A percentile compares a stretch with the other conserved stretches of the same genome.
Evolutionary conservation across 768 basidiomycete genomes (phyloP).

Genomic region (Hemileccinum impolitum): DNA sequence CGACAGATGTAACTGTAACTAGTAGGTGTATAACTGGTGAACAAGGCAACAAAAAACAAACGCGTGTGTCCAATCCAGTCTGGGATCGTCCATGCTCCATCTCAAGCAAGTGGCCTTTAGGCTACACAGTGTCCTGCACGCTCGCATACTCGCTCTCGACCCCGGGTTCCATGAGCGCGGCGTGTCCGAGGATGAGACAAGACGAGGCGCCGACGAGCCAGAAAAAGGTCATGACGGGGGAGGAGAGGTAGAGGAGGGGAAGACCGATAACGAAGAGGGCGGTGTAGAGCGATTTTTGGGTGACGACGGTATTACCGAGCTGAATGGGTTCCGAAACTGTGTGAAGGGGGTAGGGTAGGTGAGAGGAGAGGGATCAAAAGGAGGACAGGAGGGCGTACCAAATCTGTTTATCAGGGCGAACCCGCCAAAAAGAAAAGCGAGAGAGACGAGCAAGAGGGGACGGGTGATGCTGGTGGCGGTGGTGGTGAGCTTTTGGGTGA

Average conservation of each 20-base stretch:
- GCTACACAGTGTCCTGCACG: slow-evolving; percentile 69
- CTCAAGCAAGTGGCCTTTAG: too few relatives aligned
- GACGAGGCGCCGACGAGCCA: slow-evolving; percentile 90
- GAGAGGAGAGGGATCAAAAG: not conserved
- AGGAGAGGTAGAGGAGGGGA: slow-evolving; percentile 77
- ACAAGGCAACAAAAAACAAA: not conserved
- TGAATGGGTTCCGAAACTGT: slow-evolving; percentile 83
- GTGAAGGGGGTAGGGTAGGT: not conserved
- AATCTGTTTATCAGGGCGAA: slow-evolving; percentile 87
- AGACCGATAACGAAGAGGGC: slow-evolving; percentile 89
- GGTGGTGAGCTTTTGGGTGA: too few relatives aligned
- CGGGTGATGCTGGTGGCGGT: slow-evolving; percentile 62
- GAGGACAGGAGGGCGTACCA: slow-evolving; percentile 49
- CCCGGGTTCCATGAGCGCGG: slow-evolving; percentile 87
- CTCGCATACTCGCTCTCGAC: slow-evolving; percentile 89
- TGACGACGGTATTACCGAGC: slow-evolving; percentile 75
- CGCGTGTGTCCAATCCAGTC: too few relatives aligned
- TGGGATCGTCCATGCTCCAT: too few relatives aligned
- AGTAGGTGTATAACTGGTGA: not conserved
- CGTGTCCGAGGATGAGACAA: slow-evolving; percentile 83
- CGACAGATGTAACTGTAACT: not conserved
- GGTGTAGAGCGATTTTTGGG: slow-evolving; percentile 87
- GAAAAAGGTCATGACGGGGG: slow-evolving; percentile 82
- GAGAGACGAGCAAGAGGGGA: slow-evolving; percentile 74
- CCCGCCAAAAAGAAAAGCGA: slow-evolving; percentile 87